These are phyloP conservation scores for Pulveroboletus frians DNA, from an alignment of 768 basidiomycete species.

Conservation along the genomic window DNA sequence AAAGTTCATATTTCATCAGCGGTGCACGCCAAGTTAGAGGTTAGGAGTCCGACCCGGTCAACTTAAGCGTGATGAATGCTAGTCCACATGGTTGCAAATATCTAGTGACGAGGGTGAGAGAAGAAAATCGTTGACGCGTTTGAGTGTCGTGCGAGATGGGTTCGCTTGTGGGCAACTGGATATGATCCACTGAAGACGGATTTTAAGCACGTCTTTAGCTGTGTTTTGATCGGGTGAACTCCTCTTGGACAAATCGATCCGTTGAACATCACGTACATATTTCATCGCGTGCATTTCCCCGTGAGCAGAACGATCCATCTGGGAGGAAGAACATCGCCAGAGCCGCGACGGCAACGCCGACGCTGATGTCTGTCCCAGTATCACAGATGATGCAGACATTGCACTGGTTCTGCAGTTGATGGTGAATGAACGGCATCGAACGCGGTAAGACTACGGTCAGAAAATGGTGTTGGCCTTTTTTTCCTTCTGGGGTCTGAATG, in stretches of 20 bases:
- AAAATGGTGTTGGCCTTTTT: constrained; percentile 49
- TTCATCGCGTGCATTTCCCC: background rate
- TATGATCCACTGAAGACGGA: constrained; percentile 83
- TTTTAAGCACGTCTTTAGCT: constrained; percentile 63
- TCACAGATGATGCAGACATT: constrained; percentile 49
- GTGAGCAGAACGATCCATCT: constrained; percentile 34
- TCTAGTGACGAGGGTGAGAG: constrained; percentile 36
- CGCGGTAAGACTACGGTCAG: constrained; percentile 45
- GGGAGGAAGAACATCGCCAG: constrained; percentile 57
- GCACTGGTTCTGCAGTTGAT: constrained; percentile 33
- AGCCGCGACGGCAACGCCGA: constrained; percentile 58
- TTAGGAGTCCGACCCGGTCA: background rate
- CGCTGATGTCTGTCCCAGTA: constrained; percentile 55
- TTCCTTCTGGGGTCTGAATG: constrained; percentile 38
- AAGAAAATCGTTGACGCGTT: constrained; percentile 70
- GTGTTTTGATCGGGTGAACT: constrained; percentile 3
- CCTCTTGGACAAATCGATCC: background rate
- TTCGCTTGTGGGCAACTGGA: constrained; percentile 70
- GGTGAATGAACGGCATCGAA: constrained; percentile 42
- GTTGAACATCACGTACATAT: constrained; percentile 20
- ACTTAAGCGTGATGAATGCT: background rate
- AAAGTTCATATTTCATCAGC: background rate
- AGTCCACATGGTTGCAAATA: background rate
- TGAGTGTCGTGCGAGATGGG: constrained; percentile 77
- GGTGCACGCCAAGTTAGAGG: background rate